phyloP scores from a whole-genome alignment of 2,329 filamentous ascomycete genomes.

The Monosporascus sp. region DNA sequence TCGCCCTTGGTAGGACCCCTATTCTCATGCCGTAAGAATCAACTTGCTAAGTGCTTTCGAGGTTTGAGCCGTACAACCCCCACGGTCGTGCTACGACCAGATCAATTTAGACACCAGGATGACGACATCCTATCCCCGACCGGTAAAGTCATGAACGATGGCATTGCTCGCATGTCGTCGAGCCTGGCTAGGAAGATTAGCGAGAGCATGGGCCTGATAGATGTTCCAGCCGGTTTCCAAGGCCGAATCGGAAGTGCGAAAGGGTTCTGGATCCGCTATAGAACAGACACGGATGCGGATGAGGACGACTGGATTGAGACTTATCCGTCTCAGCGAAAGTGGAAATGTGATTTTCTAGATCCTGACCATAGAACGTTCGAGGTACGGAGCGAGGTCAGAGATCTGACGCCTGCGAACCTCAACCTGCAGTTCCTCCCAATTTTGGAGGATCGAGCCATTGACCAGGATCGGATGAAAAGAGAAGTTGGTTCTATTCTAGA shows the following conservation, averaged over 20 bases:
- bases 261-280: constrained; percentile 66
- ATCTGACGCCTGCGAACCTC: constrained; percentile 47
- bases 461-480: constrained; percentile 37
- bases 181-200: constrained; percentile 50
- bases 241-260: constrained; percentile 68
- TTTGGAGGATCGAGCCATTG: constrained; percentile 52
- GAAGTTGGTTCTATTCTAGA: constrained; percentile 44
- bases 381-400: constrained; percentile 43
- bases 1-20: constrained; percentile 41
- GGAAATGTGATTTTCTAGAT: constrained; percentile 45
- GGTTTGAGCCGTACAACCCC: constrained; percentile 47
- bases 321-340: constrained; percentile 64
- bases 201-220: constrained; percentile 40
- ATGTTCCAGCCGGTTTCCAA: constrained; percentile 62
- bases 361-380: constrained; percentile 59
- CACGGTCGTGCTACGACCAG: constrained; percentile 37
- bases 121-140: constrained; percentile 35
- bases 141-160: constrained; percentile 56
- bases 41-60: constrained; percentile 19
- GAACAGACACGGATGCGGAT: constrained; percentile 34
- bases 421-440: constrained; percentile 67
- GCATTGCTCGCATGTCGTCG: constrained; percentile 60
- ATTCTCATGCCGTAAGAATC: not conserved
- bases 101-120: constrained; percentile 37
- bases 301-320: constrained; percentile 58